phyloP scores from a whole-genome alignment of 768 basidiomycete species.

The Lentinula detonsa region DNA sequence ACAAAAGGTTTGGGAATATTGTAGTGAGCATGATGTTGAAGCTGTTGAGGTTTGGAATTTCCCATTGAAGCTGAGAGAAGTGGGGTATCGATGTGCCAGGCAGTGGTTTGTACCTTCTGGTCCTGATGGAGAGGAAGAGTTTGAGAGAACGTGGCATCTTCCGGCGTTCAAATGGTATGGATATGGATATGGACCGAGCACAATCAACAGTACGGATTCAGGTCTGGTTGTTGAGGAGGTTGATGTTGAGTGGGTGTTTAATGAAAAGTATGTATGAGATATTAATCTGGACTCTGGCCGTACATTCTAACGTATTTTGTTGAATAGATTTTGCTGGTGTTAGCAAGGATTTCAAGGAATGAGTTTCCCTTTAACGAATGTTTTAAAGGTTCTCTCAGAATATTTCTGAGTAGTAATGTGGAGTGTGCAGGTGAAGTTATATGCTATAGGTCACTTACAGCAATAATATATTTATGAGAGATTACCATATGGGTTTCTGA shows the following conservation, averaged over 20 bases:
- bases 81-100: slow-evolving; percentile 10
- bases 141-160: slow-evolving; percentile 31
- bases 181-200: slow-evolving; percentile 11
- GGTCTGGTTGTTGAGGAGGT: neutral
- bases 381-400: too few species aligned
- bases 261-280: slow-evolving; percentile 34
- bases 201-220: too few species aligned
- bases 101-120: slow-evolving; percentile 16
- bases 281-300: neutral
- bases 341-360: slow-evolving; percentile 7
- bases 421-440: too few species aligned
- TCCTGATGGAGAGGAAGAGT: slow-evolving; percentile 18
- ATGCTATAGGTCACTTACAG: too few species aligned
- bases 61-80: slow-evolving; percentile 22
- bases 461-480: neutral
- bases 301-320: neutral
- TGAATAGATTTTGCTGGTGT: slow-evolving; percentile 35
- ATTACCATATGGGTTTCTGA: neutral
- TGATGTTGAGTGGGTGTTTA: slow-evolving; percentile 36
- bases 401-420: too few species aligned
- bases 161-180: slow-evolving; percentile 47
- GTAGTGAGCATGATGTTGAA: slow-evolving; percentile 25
- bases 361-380: too few species aligned
- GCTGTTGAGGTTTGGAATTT: slow-evolving; percentile 46
- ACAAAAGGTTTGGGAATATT: slow-evolving; percentile 24